phyloP scores from a whole-genome alignment of 2,329 filamentous ascomycete species.

The Diaporthe vexans region DNA sequence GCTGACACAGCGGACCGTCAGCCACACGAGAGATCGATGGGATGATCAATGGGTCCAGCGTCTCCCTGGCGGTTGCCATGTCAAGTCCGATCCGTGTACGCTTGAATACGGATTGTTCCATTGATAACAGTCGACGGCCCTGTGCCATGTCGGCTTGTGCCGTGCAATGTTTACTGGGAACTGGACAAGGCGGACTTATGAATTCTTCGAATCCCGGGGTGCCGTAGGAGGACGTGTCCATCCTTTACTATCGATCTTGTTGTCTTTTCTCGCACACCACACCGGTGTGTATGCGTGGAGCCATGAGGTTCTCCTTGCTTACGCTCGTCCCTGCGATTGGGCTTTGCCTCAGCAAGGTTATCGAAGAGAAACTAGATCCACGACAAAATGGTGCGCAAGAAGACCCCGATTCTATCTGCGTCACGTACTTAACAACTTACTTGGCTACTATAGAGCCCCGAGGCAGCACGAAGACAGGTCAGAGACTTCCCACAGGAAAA shows the following conservation, averaged over 20 bases:
- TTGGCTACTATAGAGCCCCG: neutral
- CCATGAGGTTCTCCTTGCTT: constrained; percentile 24
- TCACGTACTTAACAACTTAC: constrained; percentile 14
- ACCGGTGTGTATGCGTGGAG: neutral
- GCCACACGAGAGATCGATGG: neutral
- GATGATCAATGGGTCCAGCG: neutral
- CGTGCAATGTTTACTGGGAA: neutral
- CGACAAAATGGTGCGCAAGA: neutral
- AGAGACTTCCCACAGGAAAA: neutral
- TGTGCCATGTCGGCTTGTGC: neutral
- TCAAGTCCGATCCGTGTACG: neutral
- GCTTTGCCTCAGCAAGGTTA: constrained; percentile 16
- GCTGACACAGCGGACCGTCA: neutral
- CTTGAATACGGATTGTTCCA: neutral
- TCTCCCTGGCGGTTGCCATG: neutral
- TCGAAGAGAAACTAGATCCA: neutral
- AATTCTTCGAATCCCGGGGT: neutral
- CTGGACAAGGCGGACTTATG: constrained; percentile 2
- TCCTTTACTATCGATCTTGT: neutral
- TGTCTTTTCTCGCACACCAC: neutral
- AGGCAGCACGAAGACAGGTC: neutral
- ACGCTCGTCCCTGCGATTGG: constrained; percentile 10
- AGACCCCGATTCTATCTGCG: neutral
- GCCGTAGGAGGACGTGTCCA: neutral
- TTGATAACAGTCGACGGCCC: neutral